These are phyloP conservation scores for Russula dissimulans DNA, from an alignment of 768 basidiomycete genomes.

Conservation along the genomic window DNA sequence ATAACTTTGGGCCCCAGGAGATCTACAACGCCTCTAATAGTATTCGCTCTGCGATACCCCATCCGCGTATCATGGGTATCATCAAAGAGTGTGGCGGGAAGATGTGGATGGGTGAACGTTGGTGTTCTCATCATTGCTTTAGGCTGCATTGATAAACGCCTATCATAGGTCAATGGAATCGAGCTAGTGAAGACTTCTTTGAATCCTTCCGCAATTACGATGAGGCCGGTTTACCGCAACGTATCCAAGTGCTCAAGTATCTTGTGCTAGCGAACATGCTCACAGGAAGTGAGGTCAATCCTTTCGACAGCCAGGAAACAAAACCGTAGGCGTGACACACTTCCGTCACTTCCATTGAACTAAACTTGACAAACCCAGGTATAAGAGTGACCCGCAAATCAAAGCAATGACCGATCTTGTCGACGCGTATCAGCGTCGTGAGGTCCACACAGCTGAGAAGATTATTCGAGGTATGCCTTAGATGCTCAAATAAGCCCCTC, in stretches of 20 bases:
- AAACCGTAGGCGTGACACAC: constrained; percentile 72
- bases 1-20: constrained; percentile 43
- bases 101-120: constrained; percentile 99
- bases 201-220: constrained; percentile 99
- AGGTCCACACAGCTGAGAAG: constrained; percentile 96
- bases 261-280: constrained; percentile 97
- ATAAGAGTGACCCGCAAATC: constrained; percentile 94
- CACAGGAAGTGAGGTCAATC: constrained; percentile 96
- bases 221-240: constrained; percentile 91
- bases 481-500: not conserved
- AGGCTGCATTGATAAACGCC: constrained; percentile 1
- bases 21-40: constrained; percentile 93
- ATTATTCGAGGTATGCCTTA: constrained; percentile 66
- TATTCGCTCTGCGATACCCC: constrained; percentile 93
- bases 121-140: constrained; percentile 20
- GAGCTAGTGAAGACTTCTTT: constrained; percentile 96
- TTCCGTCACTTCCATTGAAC: not conserved
- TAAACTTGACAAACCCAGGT: constrained; percentile 36
- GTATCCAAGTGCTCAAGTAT: constrained; percentile 98
- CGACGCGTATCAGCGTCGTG: constrained; percentile 90
- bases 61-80: constrained; percentile 97
- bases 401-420: constrained; percentile 98
- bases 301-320: constrained; percentile 98
- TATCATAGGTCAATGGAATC: constrained; percentile 79
- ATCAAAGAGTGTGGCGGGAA: constrained; percentile 99